These are phyloP conservation scores for Dendrothele bispora DNA, from an alignment of 768 basidiomycete species.

Conservation along the genomic window DNA sequence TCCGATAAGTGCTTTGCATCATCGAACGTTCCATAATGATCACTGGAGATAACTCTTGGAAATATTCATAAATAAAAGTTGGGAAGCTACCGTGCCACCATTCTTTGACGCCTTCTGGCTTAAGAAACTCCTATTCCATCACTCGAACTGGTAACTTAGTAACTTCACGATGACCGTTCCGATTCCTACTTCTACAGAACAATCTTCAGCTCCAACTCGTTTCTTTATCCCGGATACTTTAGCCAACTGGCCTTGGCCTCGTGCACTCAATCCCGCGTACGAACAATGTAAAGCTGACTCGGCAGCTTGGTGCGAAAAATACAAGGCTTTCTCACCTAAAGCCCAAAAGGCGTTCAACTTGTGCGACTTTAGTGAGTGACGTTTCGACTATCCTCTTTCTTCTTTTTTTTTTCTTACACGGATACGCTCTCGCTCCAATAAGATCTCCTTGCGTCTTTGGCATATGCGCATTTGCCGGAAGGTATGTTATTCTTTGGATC, in stretches of 20 bases:
- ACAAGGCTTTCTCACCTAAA: conserved; percentile 22
- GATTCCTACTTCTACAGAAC: too few species aligned
- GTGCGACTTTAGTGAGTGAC: conserved; percentile 11
- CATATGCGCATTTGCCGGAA: conserved; percentile 17
- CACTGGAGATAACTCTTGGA: too few species aligned
- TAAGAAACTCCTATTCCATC: too few species aligned
- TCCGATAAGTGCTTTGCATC: too few species aligned
- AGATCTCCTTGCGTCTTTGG: conserved; percentile 23
- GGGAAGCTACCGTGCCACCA: too few species aligned
- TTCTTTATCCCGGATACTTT: conserved; percentile 22
- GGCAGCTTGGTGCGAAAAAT: conserved; percentile 23
- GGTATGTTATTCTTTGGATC: conserved; percentile 10
- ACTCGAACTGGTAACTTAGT: too few species aligned
- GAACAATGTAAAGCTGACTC: conserved; percentile 24
- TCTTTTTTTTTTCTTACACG: background rate
- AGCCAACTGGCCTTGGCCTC: conserved; percentile 28
- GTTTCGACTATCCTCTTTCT: background rate
- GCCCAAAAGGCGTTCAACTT: conserved; percentile 24
- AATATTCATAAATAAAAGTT: too few species aligned
- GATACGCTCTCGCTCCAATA: too few species aligned
- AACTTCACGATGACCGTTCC: too few species aligned
- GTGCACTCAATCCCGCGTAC: conserved; percentile 25
- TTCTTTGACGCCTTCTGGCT: too few species aligned
- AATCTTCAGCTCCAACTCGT: too few species aligned
- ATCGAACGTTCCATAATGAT: too few species aligned